A percentile compares a stretch with the other conserved stretches of the same genome.
Evolutionary conservation across 495 filamentous ascomycete genomes (phyloP).

Genomic region (Neurospora sp.): DNA sequence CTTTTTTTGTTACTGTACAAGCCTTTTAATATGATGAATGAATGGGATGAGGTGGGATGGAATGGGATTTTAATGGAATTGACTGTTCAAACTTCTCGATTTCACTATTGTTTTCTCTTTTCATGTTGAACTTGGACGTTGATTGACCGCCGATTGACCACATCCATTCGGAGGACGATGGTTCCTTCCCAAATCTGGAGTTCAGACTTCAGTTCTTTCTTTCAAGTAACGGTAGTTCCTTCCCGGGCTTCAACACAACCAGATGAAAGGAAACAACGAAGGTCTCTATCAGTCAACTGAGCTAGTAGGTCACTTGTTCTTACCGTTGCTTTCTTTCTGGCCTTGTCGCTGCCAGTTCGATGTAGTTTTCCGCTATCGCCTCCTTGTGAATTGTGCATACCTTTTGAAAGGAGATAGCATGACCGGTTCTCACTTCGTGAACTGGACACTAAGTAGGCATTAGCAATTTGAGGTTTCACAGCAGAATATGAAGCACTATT

Average conservation of each 20-base stretch:
- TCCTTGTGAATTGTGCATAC: background rate
- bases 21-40: background rate
- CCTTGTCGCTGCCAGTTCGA: background rate
- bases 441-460: background rate
- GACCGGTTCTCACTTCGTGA: background rate
- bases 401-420: background rate
- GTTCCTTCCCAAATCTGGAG: background rate
- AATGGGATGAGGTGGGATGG: background rate
- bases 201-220: background rate
- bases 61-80: too few relatives aligned
- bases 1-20: background rate
- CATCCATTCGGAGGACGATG: background rate
- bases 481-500: background rate
- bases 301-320: background rate
- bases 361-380: background rate
- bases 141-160: background rate
- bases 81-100: background rate
- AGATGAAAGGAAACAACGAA: background rate
- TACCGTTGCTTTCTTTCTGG: background rate
- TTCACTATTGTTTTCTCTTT: background rate
- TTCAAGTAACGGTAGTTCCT: background rate
- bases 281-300: background rate
- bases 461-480: background rate
- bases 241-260: background rate
- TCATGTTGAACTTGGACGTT: background rate